Evolutionary conservation across 257 asterid genomes (phyloP).

Genomic region (Fraxinus americana): DNA sequence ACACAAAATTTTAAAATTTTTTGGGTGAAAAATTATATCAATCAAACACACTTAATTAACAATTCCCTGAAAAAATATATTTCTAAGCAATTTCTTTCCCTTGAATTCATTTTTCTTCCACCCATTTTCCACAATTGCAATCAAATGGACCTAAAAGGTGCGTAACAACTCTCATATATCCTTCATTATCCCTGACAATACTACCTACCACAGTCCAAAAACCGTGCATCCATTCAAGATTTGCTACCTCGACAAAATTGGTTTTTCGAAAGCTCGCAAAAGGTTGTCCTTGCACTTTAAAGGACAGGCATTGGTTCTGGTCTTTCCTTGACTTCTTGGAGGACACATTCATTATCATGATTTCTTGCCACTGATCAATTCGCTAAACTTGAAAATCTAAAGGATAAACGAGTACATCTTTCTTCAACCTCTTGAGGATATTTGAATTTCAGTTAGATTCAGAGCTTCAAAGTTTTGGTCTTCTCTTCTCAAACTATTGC

Average conservation of each 20-base stretch:
- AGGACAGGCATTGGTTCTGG: background rate
- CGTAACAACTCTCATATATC: too few relatives aligned
- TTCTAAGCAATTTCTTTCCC: too few relatives aligned
- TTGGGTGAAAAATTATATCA: too few relatives aligned
- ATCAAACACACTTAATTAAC: too few relatives aligned
- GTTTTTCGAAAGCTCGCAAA: background rate
- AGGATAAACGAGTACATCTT: background rate
- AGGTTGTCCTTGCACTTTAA: background rate
- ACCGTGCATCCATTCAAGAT: background rate
- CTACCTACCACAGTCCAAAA: background rate
- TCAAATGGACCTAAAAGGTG: too few relatives aligned
- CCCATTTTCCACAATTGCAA: too few relatives aligned
- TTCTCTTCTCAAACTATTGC: constrained; percentile 15
- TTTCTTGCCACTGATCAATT: background rate
- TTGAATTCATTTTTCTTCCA: too few relatives aligned
- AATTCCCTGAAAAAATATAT: too few relatives aligned
- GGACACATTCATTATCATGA: background rate
- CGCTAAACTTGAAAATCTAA: background rate
- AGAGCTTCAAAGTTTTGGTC: background rate
- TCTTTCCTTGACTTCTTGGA: background rate
- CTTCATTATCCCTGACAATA: background rate
- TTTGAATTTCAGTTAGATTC: background rate
- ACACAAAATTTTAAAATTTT: too few relatives aligned
- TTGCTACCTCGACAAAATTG: background rate
- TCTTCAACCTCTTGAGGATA: background rate